phyloP scores from a whole-genome alignment of 1,284 basidiomycete genomes.

The Apiotrichum laibachii region DNA sequence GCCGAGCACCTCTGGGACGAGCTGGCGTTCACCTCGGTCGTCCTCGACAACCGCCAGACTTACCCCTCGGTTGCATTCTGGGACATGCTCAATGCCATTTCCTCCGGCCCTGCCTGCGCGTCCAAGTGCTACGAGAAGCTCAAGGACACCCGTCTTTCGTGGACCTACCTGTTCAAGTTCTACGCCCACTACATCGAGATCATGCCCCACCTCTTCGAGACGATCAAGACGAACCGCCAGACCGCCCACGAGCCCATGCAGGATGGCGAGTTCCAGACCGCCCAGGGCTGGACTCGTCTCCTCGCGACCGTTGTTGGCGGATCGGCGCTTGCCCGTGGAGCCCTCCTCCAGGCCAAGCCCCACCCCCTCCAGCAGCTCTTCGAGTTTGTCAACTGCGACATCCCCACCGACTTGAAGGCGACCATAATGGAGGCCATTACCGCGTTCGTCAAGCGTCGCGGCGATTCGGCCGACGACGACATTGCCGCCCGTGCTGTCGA shows the following conservation, averaged over 20 bases:
- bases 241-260: conserved; percentile 32
- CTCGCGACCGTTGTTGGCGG: conserved; percentile 73
- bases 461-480: conserved; percentile 62
- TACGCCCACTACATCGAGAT: conserved; percentile 43
- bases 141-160: conserved; percentile 39
- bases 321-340: conserved; percentile 55
- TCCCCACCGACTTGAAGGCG: conserved; percentile 87
- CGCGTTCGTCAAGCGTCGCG: conserved; percentile 77
- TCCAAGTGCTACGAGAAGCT: conserved; percentile 40
- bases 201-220: conserved; percentile 43
- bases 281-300: conserved; percentile 53
- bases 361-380: conserved; percentile 76
- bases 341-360: conserved; percentile 66
- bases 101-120: conserved; percentile 77
- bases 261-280: conserved; percentile 33
- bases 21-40: conserved; percentile 73
- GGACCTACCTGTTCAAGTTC: conserved; percentile 38
- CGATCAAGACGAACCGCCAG: conserved; percentile 32
- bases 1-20: conserved; percentile 84
- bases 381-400: conserved; percentile 70
- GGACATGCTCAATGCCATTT: conserved; percentile 82
- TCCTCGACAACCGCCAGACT: conserved; percentile 69
- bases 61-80: conserved; percentile 75
- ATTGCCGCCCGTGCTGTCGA: conserved; percentile 67
- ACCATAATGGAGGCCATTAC: conserved; percentile 77